phyloP scores from a whole-genome alignment of 2,329 filamentous ascomycete genomes.

The Colletotrichum filicis region DNA sequence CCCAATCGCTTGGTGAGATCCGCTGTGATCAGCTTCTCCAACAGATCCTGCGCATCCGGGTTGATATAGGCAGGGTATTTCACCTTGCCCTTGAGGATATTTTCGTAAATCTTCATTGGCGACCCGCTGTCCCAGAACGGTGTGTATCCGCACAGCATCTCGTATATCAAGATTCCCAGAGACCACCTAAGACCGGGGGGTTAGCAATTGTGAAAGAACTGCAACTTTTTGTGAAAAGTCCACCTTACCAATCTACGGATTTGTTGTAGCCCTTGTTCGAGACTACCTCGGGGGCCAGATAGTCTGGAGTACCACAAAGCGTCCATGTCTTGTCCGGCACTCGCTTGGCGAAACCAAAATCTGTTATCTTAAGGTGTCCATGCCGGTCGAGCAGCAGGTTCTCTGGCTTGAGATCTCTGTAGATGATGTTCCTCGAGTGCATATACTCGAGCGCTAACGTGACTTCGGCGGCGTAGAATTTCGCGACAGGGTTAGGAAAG shows the following conservation, averaged over 20 bases:
- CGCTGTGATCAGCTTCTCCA: conserved; percentile 91
- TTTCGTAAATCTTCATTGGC: conserved; percentile 99
- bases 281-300: conserved; percentile 97
- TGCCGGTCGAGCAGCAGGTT: conserved; percentile 92
- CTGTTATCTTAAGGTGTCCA: conserved; percentile 95
- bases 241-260: conserved; percentile 92
- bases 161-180: conserved; percentile 96
- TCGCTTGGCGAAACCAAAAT: conserved; percentile 98
- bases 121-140: conserved; percentile 99
- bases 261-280: conserved; percentile 99
- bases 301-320: conserved; percentile 96
- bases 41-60: conserved; percentile 90
- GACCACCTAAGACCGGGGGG: conserved; percentile 79
- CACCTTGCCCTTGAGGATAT: conserved; percentile 94
- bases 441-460: conserved; percentile 95
- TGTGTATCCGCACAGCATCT: conserved; percentile 99
- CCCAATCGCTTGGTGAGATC: conserved; percentile 95
- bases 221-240: conserved; percentile 8
- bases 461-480: conserved; percentile 98
- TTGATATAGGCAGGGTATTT: conserved; percentile 98
- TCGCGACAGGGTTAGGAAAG: conserved; percentile 97
- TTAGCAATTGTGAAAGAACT: conserved; percentile 22
- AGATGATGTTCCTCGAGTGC: conserved; percentile 95
- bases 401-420: conserved; percentile 96
- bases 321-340: conserved; percentile 99